These are phyloP conservation scores for Phyllosticta ampelicida DNA, from an alignment of 2,329 filamentous ascomycete species.

Conservation along the genomic window DNA sequence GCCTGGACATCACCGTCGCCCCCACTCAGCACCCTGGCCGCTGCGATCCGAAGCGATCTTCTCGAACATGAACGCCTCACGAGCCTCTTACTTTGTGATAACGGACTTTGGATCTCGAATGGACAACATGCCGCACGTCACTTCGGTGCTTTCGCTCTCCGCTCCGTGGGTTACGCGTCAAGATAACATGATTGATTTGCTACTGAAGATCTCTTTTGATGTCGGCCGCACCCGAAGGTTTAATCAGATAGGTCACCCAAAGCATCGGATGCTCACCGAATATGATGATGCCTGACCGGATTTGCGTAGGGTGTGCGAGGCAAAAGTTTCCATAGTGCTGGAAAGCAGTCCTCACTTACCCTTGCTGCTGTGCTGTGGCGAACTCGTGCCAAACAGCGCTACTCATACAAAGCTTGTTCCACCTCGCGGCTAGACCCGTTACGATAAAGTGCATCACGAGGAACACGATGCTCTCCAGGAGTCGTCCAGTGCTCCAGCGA, in stretches of 20 bases:
- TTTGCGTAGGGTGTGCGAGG: neutral
- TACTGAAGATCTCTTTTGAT: neutral
- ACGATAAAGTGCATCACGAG: slow-evolving; percentile 38
- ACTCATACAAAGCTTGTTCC: slow-evolving; percentile 23
- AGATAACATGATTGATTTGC: neutral
- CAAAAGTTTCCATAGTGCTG: neutral
- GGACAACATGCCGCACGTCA: neutral
- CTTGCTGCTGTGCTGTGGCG: neutral
- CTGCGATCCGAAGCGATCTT: neutral
- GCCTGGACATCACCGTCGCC: neutral
- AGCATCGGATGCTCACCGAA: neutral
- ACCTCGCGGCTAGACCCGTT: slow-evolving; percentile 27
- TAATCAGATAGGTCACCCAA: neutral
- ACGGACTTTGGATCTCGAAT: neutral
- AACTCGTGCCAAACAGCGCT: neutral
- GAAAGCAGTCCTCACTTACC: neutral
- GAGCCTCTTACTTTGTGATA: neutral
- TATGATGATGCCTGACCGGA: no score
- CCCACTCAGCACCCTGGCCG: neutral
- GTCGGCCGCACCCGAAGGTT: neutral
- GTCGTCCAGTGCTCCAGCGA: slow-evolving; percentile 1
- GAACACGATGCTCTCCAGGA: slow-evolving; percentile 30
- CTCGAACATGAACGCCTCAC: neutral
- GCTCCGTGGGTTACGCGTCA: neutral
- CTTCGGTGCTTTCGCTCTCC: neutral